Percentiles rank a stretch among this genome's conserved stretches.
phyloP scores from a whole-genome alignment of 1,284 basidiomycete genomes.

The Porogramme epimiltina region DNA sequence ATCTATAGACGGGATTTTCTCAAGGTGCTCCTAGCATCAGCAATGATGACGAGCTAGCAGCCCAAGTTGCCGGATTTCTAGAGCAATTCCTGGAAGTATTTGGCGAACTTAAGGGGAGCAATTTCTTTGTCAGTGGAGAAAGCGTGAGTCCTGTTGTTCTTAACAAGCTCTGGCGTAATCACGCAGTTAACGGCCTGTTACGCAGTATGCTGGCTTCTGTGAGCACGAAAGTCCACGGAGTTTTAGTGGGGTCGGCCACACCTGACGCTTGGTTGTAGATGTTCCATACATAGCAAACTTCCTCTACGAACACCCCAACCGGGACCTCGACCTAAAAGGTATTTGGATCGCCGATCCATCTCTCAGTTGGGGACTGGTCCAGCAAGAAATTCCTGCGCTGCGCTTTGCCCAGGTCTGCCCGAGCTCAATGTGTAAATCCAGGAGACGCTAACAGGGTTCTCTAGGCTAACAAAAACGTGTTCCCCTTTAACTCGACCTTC shows the following conservation, averaged over 20 bases:
- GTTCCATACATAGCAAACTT: constrained; percentile 44
- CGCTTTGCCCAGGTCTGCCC: constrained; percentile 35
- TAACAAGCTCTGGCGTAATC: too few relatives aligned
- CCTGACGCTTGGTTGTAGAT: constrained; percentile 23
- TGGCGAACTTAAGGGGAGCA: constrained; percentile 39
- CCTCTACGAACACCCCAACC: constrained; percentile 39
- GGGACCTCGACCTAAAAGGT: constrained; percentile 38
- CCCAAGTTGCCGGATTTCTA: constrained; percentile 39
- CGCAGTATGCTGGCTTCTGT: constrained; percentile 41
- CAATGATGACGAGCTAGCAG: constrained; percentile 41
- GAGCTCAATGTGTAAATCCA: background rate
- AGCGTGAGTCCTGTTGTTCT: constrained; percentile 21
- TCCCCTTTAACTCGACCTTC: constrained; percentile 43
- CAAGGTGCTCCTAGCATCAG: constrained; percentile 37
- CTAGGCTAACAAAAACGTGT: constrained; percentile 53
- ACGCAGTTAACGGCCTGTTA: background rate
- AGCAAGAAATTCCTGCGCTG: constrained; percentile 41
- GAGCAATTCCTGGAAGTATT: constrained; percentile 42
- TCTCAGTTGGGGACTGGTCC: constrained; percentile 36
- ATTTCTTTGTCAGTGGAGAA: constrained; percentile 40
- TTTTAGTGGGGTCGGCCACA: background rate
- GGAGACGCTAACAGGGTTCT: background rate
- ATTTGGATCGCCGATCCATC: constrained; percentile 44
- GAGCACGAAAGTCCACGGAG: constrained; percentile 17
- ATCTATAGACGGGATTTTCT: constrained; percentile 36